Evolutionary conservation across 768 basidiomycete species (phyloP).

Genomic region (Suillus ampliporus): DNA sequence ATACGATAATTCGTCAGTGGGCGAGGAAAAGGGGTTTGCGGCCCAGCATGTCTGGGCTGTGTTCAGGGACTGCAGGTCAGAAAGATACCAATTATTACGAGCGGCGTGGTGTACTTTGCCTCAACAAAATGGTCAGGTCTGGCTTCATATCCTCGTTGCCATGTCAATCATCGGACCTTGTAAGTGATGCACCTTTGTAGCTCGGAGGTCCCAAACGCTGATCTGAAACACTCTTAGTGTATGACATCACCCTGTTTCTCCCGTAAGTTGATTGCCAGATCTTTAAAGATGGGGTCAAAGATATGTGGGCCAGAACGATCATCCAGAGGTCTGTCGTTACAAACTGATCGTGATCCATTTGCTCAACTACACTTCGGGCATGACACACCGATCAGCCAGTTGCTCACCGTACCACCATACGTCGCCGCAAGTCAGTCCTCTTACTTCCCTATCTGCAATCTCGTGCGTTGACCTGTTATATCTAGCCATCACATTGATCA

Average conservation of each 20-base stretch:
- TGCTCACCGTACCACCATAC: conserved; percentile 71
- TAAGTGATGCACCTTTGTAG: conserved; percentile 41
- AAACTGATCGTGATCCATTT: conserved; percentile 12
- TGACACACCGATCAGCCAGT: conserved; percentile 55
- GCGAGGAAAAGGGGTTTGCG: conserved; percentile 65
- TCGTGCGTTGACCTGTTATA: background rate
- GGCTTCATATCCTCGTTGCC: conserved; percentile 62
- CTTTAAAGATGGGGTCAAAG: background rate
- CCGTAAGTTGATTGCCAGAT: conserved; percentile 51
- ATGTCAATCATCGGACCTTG: conserved; percentile 64
- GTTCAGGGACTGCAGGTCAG: conserved; percentile 64
- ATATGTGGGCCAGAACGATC: conserved; percentile 11
- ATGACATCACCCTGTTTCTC: conserved; percentile 73
- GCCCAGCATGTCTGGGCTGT: conserved; percentile 57
- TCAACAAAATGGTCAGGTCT: conserved; percentile 37
- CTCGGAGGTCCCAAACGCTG: background rate
- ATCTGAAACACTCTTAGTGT: conserved; percentile 45
- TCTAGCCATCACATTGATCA: conserved; percentile 53
- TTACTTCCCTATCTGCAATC: background rate
- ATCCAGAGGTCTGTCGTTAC: conserved; percentile 8
- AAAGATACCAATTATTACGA: background rate
- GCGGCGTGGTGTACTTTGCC: background rate
- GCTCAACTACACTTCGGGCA: conserved; percentile 50
- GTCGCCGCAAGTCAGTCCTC: conserved; percentile 57
- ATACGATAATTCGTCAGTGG: conserved; percentile 57